Base-by-base conservation (phyloP, 1,284 basidiomycete genomes). In the Polyporus tsugae region DNA sequence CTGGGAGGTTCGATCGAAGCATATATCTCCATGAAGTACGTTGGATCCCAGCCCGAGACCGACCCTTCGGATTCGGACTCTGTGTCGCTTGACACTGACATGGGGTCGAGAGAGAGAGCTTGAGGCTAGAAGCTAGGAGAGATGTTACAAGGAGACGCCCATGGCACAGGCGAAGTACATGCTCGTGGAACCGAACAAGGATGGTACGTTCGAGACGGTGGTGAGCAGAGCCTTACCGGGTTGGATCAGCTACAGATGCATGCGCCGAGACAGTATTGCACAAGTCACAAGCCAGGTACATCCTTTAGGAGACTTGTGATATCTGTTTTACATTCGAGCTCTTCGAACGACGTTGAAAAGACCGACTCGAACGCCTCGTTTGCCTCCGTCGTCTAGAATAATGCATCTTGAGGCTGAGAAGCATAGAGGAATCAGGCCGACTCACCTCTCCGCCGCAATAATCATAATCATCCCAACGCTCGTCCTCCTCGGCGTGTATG, bases 401-500 rank as follows among this genome's bases (percentile, higher is more conserved):
- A 60, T 73, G 60, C 6, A 41, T 36, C 11, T 68, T 74, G 44
- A 71, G 63, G 2, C 3, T 13, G 15, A 17, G 25, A 52, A 52
- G 46, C 46, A 25, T 29, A 41, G 35, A 6, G 7, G 38, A 62
- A 42, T 17, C 36, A 44, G 69, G 67, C 10, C 22, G 29, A 65
- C 87, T 70, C 73, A 94, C 92, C 80, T 87, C 85, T 60, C 83
- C 84, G 72, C 89, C 89, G 72, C 81, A 88, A 76, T 89, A 94
- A 60, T 89, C 83, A 19, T 82, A 82, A 59, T 87, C 82, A 71
- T 88, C 81, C 93, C 93, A 94, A 63, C 79, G 80, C 74, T 93
- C 92, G 64, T 93, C 92, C 74, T 93, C 91, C 75, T 94, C 93
- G 4, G 82, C 82, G 42, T 91, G 85, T 49, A 93, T 88, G n/a